These are phyloP conservation scores for Cornus suecica DNA, from an alignment of 148 eudicot species.

Conservation along the genomic window DNA sequence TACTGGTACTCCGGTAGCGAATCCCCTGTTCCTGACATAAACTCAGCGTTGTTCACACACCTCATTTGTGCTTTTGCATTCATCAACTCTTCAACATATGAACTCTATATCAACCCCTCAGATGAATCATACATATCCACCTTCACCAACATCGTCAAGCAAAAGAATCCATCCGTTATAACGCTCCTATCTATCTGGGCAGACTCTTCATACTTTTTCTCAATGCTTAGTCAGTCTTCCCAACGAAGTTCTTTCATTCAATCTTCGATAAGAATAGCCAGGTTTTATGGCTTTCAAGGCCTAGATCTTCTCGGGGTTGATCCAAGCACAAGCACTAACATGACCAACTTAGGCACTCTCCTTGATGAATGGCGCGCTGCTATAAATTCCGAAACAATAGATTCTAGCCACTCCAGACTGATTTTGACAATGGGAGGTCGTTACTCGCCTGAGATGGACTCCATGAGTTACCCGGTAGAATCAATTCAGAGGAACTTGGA, in stretches of 20 bases:
- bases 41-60: constrained; percentile 31
- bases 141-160: constrained; percentile 18
- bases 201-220: constrained; percentile 10
- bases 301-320: constrained; percentile 21
- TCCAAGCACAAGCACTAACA: constrained; percentile 15
- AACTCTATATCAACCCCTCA: constrained; percentile 12
- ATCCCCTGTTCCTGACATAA: constrained; percentile 26
- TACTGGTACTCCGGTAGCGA: constrained; percentile 25
- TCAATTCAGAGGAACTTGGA: constrained; percentile 30
- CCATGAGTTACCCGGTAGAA: constrained; percentile 22
- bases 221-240: constrained; percentile 19
- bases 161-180: constrained; percentile 22
- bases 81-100: constrained; percentile 21
- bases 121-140: constrained; percentile 23
- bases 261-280: constrained; percentile 34
- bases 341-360: constrained; percentile 25
- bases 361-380: constrained; percentile 40
- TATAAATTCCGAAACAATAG: constrained; percentile 12
- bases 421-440: constrained; percentile 25
- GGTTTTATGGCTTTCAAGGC: constrained; percentile 33
- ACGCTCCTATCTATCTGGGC: constrained; percentile 26
- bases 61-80: constrained; percentile 24
- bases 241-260: constrained; percentile 29
- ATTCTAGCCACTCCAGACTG: neutral
- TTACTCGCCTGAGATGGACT: constrained; percentile 10